Percentiles rank a stretch among this genome's conserved stretches.
Evolutionary conservation across 495 filamentous ascomycete genomes (phyloP).

Genomic region (Opeltia flavorubescens): DNA sequence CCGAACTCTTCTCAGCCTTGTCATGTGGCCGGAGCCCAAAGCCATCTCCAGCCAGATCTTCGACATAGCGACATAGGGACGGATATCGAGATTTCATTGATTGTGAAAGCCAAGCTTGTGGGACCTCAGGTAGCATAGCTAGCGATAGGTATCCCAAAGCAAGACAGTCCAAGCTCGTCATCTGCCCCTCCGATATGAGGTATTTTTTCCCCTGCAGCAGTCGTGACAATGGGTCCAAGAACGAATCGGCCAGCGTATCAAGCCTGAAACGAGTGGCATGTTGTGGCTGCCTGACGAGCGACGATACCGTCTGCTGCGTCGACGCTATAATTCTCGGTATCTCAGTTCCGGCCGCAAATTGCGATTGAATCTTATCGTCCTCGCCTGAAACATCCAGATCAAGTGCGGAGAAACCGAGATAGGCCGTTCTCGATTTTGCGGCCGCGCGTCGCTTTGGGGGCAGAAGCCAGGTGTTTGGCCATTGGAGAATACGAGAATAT

Average conservation of each 20-base stretch:
- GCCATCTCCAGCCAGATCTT: constrained; percentile 26
- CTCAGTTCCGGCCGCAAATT: background rate
- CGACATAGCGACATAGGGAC: constrained; percentile 38
- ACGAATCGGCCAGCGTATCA: constrained; percentile 49
- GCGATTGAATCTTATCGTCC: background rate
- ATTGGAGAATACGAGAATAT: constrained; percentile 60
- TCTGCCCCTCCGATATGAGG: constrained; percentile 29
- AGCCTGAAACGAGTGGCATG: constrained; percentile 47
- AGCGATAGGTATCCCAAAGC: constrained; percentile 64
- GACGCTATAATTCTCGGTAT: constrained; percentile 10
- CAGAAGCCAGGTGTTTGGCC: constrained; percentile 71
- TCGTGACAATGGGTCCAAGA: constrained; percentile 53
- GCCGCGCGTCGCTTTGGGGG: constrained; percentile 50
- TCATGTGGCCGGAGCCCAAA: constrained; percentile 19
- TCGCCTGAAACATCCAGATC: constrained; percentile 37
- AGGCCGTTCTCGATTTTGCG: constrained; percentile 54
- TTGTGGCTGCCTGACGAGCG: constrained; percentile 18
- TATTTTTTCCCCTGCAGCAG: constrained; percentile 43
- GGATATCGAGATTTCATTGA: constrained; percentile 43
- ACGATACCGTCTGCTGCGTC: constrained; percentile 16
- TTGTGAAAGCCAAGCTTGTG: constrained; percentile 56
- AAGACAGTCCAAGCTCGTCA: constrained; percentile 63
- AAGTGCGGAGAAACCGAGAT: constrained; percentile 55
- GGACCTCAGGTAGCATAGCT: constrained; percentile 54
- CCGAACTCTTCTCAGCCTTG: background rate